phyloP scores from a whole-genome alignment of 2,329 filamentous ascomycete species.

The Aspergillus ibericus region DNA sequence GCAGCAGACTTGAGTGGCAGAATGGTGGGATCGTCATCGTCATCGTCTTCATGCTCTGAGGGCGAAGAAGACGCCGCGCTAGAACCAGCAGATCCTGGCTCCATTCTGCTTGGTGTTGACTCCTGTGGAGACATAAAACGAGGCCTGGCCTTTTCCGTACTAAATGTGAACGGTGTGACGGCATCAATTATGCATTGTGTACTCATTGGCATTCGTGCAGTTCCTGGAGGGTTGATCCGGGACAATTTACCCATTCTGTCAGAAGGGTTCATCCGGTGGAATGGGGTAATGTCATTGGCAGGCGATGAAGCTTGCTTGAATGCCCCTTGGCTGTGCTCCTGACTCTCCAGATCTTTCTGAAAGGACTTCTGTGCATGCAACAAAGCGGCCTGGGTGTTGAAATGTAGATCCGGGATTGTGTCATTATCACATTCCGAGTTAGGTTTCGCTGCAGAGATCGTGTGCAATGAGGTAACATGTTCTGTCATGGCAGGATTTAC shows the following conservation, averaged over 20 bases:
- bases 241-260: slow-evolving; percentile 5
- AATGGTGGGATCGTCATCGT: slow-evolving; percentile 12
- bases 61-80: slow-evolving; percentile 11
- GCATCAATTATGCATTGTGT: slow-evolving; percentile 45
- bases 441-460: slow-evolving; percentile 35
- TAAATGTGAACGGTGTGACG: slow-evolving; percentile 41
- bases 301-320: slow-evolving; percentile 15
- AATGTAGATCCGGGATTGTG: slow-evolving; percentile 31
- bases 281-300: slow-evolving; percentile 30
- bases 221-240: slow-evolving; percentile 7
- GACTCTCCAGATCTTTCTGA: slow-evolving; percentile 39
- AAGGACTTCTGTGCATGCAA: slow-evolving; percentile 41
- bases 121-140: slow-evolving; percentile 7
- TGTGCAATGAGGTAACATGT: slow-evolving; percentile 39
- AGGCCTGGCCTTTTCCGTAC: slow-evolving; percentile 27
- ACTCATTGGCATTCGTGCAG: slow-evolving; percentile 30
- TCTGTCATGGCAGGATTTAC: slow-evolving; percentile 29
- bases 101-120: slow-evolving; percentile 13
- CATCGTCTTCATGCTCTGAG: slow-evolving; percentile 1
- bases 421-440: slow-evolving; percentile 21
- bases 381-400: slow-evolving; percentile 44
- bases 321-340: slow-evolving; percentile 18
- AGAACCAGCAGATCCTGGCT: slow-evolving; percentile 24
- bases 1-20: background rate
- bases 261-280: slow-evolving; percentile 24